Base-by-base conservation (phyloP, 345 rosid genomes). In the Brassica incana region DNA sequence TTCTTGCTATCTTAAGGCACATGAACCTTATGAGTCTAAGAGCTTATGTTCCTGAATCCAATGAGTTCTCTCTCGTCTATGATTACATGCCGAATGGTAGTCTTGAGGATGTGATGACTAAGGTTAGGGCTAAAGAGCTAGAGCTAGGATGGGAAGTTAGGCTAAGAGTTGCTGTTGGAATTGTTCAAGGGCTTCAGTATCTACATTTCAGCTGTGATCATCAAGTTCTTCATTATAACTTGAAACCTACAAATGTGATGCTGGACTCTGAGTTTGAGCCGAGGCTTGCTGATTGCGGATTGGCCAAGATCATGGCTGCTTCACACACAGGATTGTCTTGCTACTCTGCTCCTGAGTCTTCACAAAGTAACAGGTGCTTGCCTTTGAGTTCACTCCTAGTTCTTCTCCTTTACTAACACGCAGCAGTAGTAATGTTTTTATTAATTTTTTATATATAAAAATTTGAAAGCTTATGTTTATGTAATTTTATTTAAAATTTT, bases 251-350 rank as follows among this genome's bases (percentile, higher is more conserved):
- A 11, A 95, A 95, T 83, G 97, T 95, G 67, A 90, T 95, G 88
- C 84, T 92, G 88, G 98, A 95, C 87, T 85, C 91, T 27, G 99
- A 95, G 85, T 91, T 86, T 71, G 94, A 88, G 80, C 95, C 99
- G 0, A 76, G 92, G 82, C 77, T 95, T 88, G 85, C 91, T 3
- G 99, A 95, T 84, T 88, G 85, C 56, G 95, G 94, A 5, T 85
- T 92, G 81, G 88, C 83, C 23, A 89, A 85, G 82, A 88, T 89
- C 50, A 62, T 90, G 83, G 93, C 96, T 11, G 75, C 80, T 85
- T 82, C 85, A 67, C 82, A 85, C 74, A 43, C 87, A 59, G 56
- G 82, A 8, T 48, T 82, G 1, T 84, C 92, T 35, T 85, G 86
- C 69, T 92, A 91, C 72, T 83, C 82, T 25, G 92, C 97, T 72